phyloP scores from a whole-genome alignment of 2,329 filamentous ascomycete genomes.

The Cladosporium sp. region DNA sequence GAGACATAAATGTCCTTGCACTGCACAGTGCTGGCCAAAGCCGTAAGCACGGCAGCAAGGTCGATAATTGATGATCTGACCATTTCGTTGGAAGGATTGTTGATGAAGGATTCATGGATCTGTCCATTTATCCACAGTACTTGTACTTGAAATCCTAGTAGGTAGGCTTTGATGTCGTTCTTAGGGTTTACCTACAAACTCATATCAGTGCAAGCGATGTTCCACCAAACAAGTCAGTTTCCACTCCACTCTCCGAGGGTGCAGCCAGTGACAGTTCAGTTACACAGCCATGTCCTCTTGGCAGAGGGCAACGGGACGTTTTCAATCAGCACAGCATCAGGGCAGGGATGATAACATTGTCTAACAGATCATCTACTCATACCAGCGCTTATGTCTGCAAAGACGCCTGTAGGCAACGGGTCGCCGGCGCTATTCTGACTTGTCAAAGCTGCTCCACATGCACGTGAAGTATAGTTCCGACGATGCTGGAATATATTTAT shows the following conservation, averaged over 20 bases:
- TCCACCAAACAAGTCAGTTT: not conserved
- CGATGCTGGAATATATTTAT: not conserved
- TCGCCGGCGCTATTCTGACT: not conserved
- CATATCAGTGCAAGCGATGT: not conserved
- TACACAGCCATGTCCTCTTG: not conserved
- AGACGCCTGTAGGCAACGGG: not conserved
- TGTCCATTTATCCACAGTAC: not conserved
- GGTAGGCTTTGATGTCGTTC: not conserved
- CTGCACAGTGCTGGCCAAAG: not conserved
- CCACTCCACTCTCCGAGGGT: not conserved
- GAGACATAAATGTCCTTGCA: slow-evolving; percentile 47
- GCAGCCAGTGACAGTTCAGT: not conserved
- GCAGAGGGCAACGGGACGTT: not conserved
- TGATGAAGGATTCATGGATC: not conserved
- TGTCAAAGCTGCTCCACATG: not conserved
- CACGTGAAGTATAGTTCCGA: not conserved
- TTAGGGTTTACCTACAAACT: not conserved
- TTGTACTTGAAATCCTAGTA: not conserved
- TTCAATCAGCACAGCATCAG: not conserved
- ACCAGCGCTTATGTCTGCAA: not conserved
- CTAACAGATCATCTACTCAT: not conserved
- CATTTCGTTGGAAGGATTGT: not conserved
- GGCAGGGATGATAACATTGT: not conserved
- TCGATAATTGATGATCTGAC: not conserved
- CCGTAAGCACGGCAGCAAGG: not conserved